Percentiles rank a stretch among this genome's conserved stretches.
These are phyloP conservation scores for Zalerion maritima DNA, from an alignment of 495 filamentous ascomycete genomes.

Conservation along the genomic window DNA sequence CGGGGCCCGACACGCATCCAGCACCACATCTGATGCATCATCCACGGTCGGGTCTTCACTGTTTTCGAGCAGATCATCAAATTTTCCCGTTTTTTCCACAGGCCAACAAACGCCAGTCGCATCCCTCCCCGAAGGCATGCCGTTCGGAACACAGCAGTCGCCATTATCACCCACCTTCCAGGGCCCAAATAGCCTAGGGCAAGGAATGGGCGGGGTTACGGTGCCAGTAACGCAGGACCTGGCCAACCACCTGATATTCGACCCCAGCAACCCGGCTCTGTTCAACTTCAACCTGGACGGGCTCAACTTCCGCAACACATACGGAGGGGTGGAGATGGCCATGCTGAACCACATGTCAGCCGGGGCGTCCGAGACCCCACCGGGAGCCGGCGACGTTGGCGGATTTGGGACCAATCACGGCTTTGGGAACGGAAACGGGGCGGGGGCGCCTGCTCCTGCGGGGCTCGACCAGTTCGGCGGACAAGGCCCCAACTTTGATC, in stretches of 20 bases:
- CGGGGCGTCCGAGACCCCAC: constrained; percentile 64
- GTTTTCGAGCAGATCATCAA: constrained; percentile 20
- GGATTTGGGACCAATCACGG: constrained; percentile 25
- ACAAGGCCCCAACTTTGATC: too few species aligned
- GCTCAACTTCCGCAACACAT: constrained; percentile 90
- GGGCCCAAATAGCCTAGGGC: constrained; percentile 24
- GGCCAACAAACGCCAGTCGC: constrained; percentile 15
- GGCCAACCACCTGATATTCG: constrained; percentile 40
- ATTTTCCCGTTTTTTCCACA: constrained; percentile 19
- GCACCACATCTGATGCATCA: constrained; percentile 17
- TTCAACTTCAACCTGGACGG: constrained; percentile 91
- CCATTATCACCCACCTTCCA: constrained; percentile 57
- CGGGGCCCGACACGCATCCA: constrained; percentile 16
- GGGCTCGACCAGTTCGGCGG: too few species aligned
- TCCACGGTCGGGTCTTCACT: constrained; percentile 20
- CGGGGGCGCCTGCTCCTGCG: too few species aligned
- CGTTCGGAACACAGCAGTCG: constrained; percentile 48
- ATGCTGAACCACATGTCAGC: constrained; percentile 91
- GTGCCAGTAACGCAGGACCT: constrained; percentile 23
- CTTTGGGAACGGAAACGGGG: constrained; percentile 28
- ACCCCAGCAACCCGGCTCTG: constrained; percentile 75
- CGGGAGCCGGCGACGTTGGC: constrained; percentile 26
- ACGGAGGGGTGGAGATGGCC: constrained; percentile 82
- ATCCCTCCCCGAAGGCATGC: constrained; percentile 29
- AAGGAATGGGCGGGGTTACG: constrained; percentile 14